phyloP scores from a whole-genome alignment of 345 rosid genomes.

The Psidium guajava region DNA sequence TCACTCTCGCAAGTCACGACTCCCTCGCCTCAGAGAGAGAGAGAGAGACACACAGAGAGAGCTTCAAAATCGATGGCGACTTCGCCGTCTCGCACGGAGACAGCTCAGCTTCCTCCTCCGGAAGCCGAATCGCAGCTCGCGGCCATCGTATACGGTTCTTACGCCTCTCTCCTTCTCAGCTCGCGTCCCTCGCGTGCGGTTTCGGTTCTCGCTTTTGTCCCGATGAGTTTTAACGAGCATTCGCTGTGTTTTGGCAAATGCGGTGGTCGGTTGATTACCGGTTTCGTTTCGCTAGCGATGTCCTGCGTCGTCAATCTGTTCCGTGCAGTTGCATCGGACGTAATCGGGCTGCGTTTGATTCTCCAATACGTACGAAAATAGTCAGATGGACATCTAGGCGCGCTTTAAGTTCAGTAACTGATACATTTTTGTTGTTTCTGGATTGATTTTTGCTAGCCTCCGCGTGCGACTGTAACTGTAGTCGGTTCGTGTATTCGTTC shows the following conservation, averaged over 20 bases:
- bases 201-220: neutral
- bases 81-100: constrained; percentile 23
- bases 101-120: constrained; percentile 12
- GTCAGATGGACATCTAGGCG: neutral
- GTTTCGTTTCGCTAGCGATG: neutral
- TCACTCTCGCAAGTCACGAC: neutral
- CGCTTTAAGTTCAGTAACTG: neutral
- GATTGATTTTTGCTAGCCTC: too few relatives aligned
- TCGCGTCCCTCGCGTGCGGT: neutral
- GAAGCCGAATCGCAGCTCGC: constrained; percentile 59
- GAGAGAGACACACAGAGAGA: neutral
- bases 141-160: constrained; percentile 56
- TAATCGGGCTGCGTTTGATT: neutral
- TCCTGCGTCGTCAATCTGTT: too few relatives aligned
- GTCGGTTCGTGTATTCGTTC: neutral
- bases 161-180: neutral
- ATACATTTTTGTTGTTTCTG: too few relatives aligned
- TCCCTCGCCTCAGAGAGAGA: neutral
- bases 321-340: neutral
- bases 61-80: constrained; percentile 29
- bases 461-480: too few relatives aligned
- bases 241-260: neutral
- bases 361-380: neutral
- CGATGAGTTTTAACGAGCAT: neutral
- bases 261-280: neutral